phyloP scores from a whole-genome alignment of 148 eudicot genomes.

The Chenopodium suecicum region DNA sequence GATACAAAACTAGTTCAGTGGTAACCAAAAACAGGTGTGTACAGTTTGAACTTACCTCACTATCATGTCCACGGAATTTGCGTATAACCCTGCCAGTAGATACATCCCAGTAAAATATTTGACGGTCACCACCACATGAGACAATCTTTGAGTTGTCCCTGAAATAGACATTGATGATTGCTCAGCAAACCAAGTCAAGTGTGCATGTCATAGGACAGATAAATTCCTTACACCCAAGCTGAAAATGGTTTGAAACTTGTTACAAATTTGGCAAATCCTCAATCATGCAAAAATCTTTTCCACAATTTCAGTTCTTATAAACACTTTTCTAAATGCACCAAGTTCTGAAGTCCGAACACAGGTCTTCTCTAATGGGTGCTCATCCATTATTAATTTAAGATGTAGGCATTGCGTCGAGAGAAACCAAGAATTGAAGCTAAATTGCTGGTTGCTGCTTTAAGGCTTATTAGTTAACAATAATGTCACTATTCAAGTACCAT shows the following conservation, averaged over 20 bases:
- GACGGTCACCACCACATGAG: slow-evolving; percentile 98
- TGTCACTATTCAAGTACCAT: background rate
- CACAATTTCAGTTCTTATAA: background rate
- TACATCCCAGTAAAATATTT: slow-evolving; percentile 95
- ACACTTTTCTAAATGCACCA: background rate
- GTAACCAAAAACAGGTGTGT: background rate
- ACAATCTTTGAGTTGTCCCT: slow-evolving; percentile 88
- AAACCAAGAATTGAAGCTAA: background rate
- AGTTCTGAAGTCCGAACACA: background rate
- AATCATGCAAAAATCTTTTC: background rate
- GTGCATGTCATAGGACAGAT: background rate
- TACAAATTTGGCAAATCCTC: background rate
- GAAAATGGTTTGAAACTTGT: background rate
- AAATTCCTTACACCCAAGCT: background rate
- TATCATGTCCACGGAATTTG: slow-evolving; percentile 95
- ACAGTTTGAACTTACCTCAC: slow-evolving; percentile 56
- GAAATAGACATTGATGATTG: slow-evolving; percentile 4
- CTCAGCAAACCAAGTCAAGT: slow-evolving; percentile 3
- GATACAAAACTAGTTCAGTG: background rate
- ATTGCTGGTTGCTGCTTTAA: background rate
- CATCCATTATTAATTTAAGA: background rate
- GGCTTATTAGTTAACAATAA: background rate
- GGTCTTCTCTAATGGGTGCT: background rate
- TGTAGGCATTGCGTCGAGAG: background rate
- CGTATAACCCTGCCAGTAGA: slow-evolving; percentile 83